These are phyloP conservation scores for Termitomyces sp. DNA, from an alignment of 768 basidiomycete genomes.

Conservation along the genomic window DNA sequence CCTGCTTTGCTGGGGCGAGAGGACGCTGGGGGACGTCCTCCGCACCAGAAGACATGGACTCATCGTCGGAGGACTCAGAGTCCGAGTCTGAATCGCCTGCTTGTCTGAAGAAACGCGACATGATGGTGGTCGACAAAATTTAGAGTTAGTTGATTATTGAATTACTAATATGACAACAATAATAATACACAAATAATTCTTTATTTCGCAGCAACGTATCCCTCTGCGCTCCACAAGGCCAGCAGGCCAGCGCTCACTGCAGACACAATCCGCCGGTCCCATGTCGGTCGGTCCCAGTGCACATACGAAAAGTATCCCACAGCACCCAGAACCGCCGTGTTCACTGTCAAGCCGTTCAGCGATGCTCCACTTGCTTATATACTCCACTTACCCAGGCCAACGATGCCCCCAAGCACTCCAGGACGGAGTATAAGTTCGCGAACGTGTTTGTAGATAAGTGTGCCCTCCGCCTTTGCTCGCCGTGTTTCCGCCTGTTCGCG, in stretches of 20 bases:
- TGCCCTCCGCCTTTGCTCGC: conserved; percentile 53
- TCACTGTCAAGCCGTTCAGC: conserved; percentile 34
- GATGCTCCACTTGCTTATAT: not conserved
- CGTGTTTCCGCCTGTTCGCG: conserved; percentile 52
- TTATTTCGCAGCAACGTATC: conserved; percentile 36
- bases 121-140: conserved; percentile 24
- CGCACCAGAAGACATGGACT: conserved; percentile 71
- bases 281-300: conserved; percentile 58
- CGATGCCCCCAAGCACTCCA: conserved; percentile 57
- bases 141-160: conserved; percentile 4
- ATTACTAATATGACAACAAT: conserved; percentile 1
- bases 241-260: conserved; percentile 54
- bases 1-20: conserved; percentile 39
- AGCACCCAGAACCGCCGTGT: conserved; percentile 55
- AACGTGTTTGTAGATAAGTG: conserved; percentile 45
- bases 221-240: conserved; percentile 60
- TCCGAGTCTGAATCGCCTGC: conserved; percentile 79
- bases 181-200: conserved; percentile 1
- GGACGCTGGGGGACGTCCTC: conserved; percentile 54
- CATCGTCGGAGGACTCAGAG: conserved; percentile 69
- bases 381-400: conserved; percentile 47
- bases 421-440: conserved; percentile 58
- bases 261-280: conserved; percentile 61
- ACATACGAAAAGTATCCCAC: conserved; percentile 60
- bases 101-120: conserved; percentile 90